Evolutionary conservation across 2,329 filamentous ascomycete genomes (phyloP), one percentile per base, ranked within the genome.

Genomic region (Elsinoe arachidis): DNA sequence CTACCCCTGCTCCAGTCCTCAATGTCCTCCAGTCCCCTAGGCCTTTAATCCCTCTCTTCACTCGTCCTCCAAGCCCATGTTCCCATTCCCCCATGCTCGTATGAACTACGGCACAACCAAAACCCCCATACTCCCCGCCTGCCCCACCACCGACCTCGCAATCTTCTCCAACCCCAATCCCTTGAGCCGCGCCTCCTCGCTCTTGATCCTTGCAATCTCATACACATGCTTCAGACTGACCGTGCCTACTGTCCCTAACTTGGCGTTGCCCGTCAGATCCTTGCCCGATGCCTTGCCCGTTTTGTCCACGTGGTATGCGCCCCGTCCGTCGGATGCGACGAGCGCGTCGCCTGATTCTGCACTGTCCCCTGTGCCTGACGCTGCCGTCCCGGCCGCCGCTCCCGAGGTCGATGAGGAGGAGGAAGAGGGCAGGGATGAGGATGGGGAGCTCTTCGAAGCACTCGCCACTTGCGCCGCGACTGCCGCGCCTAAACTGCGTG

Each of bases 141-240:
- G 76, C 58, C 73, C 81, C 44, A 76, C 65, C 26, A 91, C 88
- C 19, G 90, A 92, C 62, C 88, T 81, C 23, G 84, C 78, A 67
- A 97, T 70, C 0, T 88, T 90, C 73, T 96, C 90, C 34, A 95
- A 80, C 62, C 85, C 90, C 85, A 91, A 88, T 0, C 86, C 85
- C 69, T 65, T 69, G 62, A 79, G 62, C 58, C 76, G 66, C 39
- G 65, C 67, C 72, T 79, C 76, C 1, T 64, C 63, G 56, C 73
- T 86, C 80, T 99, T 99, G 68, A 99, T 95, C 79, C 89, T 91
- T 63, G 93, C 93, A 73, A 99, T 97, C 76, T 97, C 92, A 74
- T 90, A 97, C 19, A 99, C 78, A 74, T 99, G 93, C 78, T 99
- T 99, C 67, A 99, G 75, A 66, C 87, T 93, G 57, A 99, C 80